Evolutionary conservation across 1,284 basidiomycete species (phyloP).

Genomic region (Veloporphyrellus conicus): DNA sequence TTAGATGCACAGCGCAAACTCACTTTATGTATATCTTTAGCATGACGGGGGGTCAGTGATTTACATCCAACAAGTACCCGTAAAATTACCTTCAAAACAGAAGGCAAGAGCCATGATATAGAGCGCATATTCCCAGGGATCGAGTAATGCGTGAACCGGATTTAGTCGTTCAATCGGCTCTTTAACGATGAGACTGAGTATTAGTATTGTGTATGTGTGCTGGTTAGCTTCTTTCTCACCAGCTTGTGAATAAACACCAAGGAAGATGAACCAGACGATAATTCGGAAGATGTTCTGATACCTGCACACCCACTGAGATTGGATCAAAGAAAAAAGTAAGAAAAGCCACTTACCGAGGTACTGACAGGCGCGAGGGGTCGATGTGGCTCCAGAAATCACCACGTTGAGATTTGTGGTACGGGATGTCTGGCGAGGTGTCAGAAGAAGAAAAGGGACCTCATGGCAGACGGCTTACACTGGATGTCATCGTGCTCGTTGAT

Average conservation of each 20-base stretch:
- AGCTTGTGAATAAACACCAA: slow-evolving; percentile 82
- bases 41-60: slow-evolving; percentile 3
- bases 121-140: slow-evolving; percentile 73
- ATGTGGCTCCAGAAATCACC: slow-evolving; percentile 66
- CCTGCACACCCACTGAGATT: slow-evolving; percentile 32
- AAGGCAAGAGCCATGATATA: slow-evolving; percentile 77
- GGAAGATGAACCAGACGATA: slow-evolving; percentile 78
- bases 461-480: slow-evolving; percentile 49
- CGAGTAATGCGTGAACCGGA: slow-evolving; percentile 49
- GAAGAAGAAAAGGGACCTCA: not conserved
- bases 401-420: slow-evolving; percentile 50
- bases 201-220: not conserved
- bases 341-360: slow-evolving; percentile 62
- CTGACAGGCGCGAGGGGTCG: slow-evolving; percentile 74
- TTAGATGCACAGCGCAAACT: not conserved
- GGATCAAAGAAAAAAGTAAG: not conserved
- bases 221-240: slow-evolving; percentile 37
- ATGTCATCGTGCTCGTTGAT: slow-evolving; percentile 68
- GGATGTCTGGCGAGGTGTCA: slow-evolving; percentile 47
- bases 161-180: slow-evolving; percentile 66
- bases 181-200: slow-evolving; percentile 45
- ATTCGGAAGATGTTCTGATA: slow-evolving; percentile 78
- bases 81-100: slow-evolving; percentile 63
- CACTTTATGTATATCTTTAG: slow-evolving; percentile 65
- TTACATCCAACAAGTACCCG: not conserved